Base-by-base conservation (phyloP, 129 eudicot species). In the Lactuca sativa region DNA sequence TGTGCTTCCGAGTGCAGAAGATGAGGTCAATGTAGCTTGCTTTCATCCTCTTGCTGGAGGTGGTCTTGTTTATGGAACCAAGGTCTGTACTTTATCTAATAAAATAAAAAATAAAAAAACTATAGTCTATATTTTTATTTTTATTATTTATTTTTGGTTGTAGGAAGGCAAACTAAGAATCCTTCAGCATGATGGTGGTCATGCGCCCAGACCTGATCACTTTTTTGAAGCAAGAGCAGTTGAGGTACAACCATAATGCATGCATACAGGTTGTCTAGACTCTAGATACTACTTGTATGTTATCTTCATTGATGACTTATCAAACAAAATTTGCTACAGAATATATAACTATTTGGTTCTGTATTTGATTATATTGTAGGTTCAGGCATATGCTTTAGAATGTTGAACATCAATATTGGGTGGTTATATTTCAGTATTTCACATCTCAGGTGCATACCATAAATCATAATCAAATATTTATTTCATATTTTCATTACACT, bases 151-250 rank as follows among this genome's bases (percentile, higher is more conserved):
- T 25, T 10, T 9, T 12, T 61, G 7, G 59, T 63, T 76, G 64
- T 85, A 95, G 99, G 99, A 95, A 83, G 99, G 99, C 71, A 95
- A 95, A 84, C 91, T 95, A 73, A 87, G 99, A 82, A 82, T 90
- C 34, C 95, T 95, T 38, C 96, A 87, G 65, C 83, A 77, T 61
- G 88, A 86, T 81, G 82, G 56, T 70, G 81, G 87, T 30, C 78
- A 83, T 52, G 74, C 74, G 74, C 25, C 55, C 14, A 62, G 76
- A 56, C 59, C 64, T 48, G 71, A 70, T 69, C 30, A 70, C 43
- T 34, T 70, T 62, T 70, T 64, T 77, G 76, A 77, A 63, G 71
- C 71, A 56, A 76, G 56, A 60, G 15, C 76, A 62, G 70, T 77
- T 5, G 81, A 77, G 76, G 75, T 77, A 77, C 76, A 77, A 63